A percentile compares a stretch with the other conserved stretches of the same genome.
These are phyloP conservation scores for Aschersonia sp. DNA, from an alignment of 2,329 filamentous ascomycete species.

Conservation along the genomic window DNA sequence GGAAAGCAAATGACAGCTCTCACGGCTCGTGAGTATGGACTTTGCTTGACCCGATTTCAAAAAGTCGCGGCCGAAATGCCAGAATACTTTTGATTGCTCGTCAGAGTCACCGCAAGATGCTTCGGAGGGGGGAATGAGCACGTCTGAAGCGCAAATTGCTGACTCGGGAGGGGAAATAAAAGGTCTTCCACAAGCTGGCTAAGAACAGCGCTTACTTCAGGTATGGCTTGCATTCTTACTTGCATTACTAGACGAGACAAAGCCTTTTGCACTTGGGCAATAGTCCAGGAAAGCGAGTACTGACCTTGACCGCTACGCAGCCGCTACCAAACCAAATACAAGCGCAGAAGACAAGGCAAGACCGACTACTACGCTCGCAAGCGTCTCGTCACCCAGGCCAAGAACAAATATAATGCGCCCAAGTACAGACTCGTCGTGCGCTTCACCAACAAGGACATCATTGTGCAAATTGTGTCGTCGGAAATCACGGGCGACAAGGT, in stretches of 20 bases:
- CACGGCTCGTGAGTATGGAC: no score
- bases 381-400: constrained; percentile 98
- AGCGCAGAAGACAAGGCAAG: constrained; percentile 89
- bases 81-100: constrained; percentile 13
- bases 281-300: not conserved
- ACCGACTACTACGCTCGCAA: constrained; percentile 99
- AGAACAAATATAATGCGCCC: constrained; percentile 99
- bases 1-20: not conserved
- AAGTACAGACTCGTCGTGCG: constrained; percentile 99
- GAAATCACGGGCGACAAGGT: constrained; percentile 98
- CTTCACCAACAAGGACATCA: constrained; percentile 99
- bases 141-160: constrained; percentile 99
- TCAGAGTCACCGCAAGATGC: constrained; percentile 93
- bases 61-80: constrained; percentile 26
- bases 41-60: not conserved
- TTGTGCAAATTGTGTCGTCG: constrained; percentile 91
- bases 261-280: no score
- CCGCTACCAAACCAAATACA: constrained; percentile 99
- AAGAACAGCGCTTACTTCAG: constrained; percentile 99
- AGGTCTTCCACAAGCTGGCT: constrained; percentile 87
- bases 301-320: constrained; percentile 29
- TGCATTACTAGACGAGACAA: no score
- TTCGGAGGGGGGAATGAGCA: constrained; percentile 57
- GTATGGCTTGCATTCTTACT: constrained; percentile 26
- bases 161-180: constrained; percentile 55